A percentile compares a stretch with the other conserved stretches of the same genome.
Evolutionary conservation across 1,139 yeast genomes (phyloP).

Genomic region (Yamadazyma atlantica): DNA sequence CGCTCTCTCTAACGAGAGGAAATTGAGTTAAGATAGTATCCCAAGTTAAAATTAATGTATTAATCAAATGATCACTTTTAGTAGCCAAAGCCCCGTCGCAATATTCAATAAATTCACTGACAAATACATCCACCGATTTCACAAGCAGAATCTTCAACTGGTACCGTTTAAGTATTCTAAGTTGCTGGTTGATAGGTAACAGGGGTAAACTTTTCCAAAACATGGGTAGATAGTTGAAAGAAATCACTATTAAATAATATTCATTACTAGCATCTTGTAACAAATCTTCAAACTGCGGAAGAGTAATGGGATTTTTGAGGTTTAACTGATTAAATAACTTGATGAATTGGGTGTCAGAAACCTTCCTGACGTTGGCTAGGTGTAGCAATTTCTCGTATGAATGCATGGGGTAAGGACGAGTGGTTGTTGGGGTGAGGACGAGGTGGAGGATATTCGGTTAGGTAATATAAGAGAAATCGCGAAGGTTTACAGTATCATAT

Average conservation of each 20-base stretch:
- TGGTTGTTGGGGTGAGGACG: background rate
- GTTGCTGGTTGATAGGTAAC: slow-evolving; percentile 15
- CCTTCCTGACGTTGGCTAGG: slow-evolving; percentile 15
- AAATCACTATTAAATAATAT: slow-evolving; percentile 11
- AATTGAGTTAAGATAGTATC: slow-evolving; percentile 11
- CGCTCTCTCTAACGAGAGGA: slow-evolving; percentile 8
- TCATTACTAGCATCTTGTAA: slow-evolving; percentile 15
- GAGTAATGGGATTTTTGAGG: slow-evolving; percentile 11
- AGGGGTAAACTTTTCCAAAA: slow-evolving; percentile 14
- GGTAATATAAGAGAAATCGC: too few species aligned
- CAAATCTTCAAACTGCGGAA: slow-evolving; percentile 17
- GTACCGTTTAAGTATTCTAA: slow-evolving; percentile 12
- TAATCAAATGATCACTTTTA: slow-evolving; percentile 14
- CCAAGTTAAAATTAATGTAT: slow-evolving; percentile 16
- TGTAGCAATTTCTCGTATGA: slow-evolving; percentile 17
- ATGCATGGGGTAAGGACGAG: slow-evolving; percentile 3
- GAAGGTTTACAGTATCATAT: too few species aligned
- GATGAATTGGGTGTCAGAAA: slow-evolving; percentile 18
- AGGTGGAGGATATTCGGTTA: too few species aligned
- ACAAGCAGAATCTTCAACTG: slow-evolving; percentile 9
- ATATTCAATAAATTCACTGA: slow-evolving; percentile 9
- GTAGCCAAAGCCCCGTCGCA: slow-evolving; percentile 10
- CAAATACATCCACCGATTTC: slow-evolving; percentile 6
- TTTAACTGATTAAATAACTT: slow-evolving; percentile 20
- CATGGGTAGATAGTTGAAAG: slow-evolving; percentile 8